Conservation (phyloP, 176 grass and related monocot genomes). For the Cenchrus fungigraminus region DNA sequence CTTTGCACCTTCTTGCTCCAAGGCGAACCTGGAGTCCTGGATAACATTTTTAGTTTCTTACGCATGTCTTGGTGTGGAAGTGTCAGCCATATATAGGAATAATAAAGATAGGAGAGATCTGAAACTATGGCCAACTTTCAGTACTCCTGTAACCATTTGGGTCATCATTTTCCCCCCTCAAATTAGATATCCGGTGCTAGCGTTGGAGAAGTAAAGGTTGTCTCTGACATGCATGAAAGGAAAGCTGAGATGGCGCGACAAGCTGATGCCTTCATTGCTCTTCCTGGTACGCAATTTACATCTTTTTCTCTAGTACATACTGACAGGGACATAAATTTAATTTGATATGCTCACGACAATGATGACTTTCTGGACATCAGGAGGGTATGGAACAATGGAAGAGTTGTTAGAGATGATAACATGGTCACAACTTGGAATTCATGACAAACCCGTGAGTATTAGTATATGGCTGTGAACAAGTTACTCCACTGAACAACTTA, state of each 20-base stretch:
- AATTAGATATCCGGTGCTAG: constrained; percentile 89
- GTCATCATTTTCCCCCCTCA: neutral
- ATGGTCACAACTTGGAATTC: constrained; percentile 97
- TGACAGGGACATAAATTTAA: neutral
- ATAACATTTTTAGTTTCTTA: neutral
- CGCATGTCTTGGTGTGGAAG: constrained; percentile 10
- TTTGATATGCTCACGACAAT: constrained; percentile 4
- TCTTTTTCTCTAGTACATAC: neutral
- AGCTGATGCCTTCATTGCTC: constrained; percentile 89
- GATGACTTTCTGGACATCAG: constrained; percentile 50
- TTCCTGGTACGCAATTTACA: constrained; percentile 67
- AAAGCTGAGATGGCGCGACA: constrained; percentile 96
- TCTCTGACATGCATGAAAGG: constrained; percentile 89
- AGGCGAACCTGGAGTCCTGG: neutral
- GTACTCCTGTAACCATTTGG: constrained; percentile 3
- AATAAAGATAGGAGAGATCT: constrained; percentile 9
- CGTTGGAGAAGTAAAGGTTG: constrained; percentile 77
- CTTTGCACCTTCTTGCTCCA: neutral
- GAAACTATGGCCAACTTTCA: neutral
- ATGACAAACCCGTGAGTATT: constrained; percentile 84
- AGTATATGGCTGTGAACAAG: constrained; percentile 12
- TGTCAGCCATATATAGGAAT: neutral
- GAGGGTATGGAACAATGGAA: constrained; percentile 99
- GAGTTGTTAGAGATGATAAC: constrained; percentile 98
- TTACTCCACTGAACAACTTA: constrained; percentile 24